phyloP scores from a whole-genome alignment of 2,329 filamentous ascomycete genomes.

The Botrytis elliptica region DNA sequence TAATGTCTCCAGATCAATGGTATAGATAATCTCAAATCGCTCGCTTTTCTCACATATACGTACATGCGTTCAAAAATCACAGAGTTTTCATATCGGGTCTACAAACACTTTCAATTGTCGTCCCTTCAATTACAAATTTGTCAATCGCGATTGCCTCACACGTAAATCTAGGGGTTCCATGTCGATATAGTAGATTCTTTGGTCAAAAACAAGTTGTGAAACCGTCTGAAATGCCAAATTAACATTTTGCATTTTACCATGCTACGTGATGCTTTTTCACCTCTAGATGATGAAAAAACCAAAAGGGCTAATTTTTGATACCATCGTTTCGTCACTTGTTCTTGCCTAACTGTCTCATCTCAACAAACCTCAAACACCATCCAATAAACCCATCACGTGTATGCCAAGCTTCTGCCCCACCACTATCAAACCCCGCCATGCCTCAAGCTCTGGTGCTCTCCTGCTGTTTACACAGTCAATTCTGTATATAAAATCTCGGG shows the following conservation, averaged over 20 bases:
- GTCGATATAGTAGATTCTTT: background rate
- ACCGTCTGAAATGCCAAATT: background rate
- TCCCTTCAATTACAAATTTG: background rate
- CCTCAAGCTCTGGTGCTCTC: background rate
- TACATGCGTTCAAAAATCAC: background rate
- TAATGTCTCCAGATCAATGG: background rate
- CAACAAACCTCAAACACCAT: background rate
- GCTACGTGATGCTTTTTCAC: background rate
- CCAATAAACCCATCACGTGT: slow-evolving; percentile 9
- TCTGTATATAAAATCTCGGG: background rate
- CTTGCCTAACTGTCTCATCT: background rate
- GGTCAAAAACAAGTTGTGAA: background rate
- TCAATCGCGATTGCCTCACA: background rate
- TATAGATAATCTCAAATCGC: background rate
- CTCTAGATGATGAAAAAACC: background rate
- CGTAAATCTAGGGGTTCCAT: background rate
- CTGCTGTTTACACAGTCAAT: background rate
- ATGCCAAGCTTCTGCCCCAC: slow-evolving; percentile 7
- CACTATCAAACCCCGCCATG: slow-evolving; percentile 19
- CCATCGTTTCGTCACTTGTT: background rate
- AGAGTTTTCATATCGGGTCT: background rate
- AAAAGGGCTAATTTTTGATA: background rate
- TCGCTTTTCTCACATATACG: background rate
- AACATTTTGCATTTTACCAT: background rate
- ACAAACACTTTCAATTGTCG: background rate